phyloP scores from a whole-genome alignment of 768 basidiomycete species.

The Macrolepiota dolichaula region DNA sequence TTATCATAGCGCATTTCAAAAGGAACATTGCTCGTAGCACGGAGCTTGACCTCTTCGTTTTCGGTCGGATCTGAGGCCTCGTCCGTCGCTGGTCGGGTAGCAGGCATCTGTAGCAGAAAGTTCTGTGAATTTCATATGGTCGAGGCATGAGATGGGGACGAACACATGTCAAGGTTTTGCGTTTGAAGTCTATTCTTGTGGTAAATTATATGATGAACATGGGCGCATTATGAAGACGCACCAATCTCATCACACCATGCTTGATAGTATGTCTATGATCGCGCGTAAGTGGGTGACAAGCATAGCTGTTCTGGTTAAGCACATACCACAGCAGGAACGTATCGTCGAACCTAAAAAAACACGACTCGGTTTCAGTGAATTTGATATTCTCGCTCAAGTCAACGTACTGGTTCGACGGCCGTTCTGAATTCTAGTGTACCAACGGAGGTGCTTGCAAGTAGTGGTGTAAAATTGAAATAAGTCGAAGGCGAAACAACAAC shows the following conservation, averaged over 20 bases:
- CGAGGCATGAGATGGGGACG: slow-evolving; percentile 18
- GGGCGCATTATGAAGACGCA: slow-evolving; percentile 17
- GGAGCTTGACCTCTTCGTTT: slow-evolving; percentile 13
- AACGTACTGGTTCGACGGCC: slow-evolving; percentile 73
- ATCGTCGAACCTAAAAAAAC: slow-evolving; percentile 46
- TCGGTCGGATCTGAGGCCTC: slow-evolving; percentile 20
- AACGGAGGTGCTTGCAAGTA: slow-evolving; percentile 69
- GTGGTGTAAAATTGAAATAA: slow-evolving; percentile 67
- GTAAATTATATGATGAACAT: background rate
- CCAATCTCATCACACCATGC: slow-evolving; percentile 78
- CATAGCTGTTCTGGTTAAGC: background rate
- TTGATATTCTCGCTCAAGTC: background rate
- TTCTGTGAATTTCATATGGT: background rate
- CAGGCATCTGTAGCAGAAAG: slow-evolving; percentile 47
- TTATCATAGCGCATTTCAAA: slow-evolving; percentile 75
- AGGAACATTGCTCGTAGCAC: slow-evolving; percentile 16
- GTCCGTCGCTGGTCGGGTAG: slow-evolving; percentile 43
- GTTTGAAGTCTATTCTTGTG: slow-evolving; percentile 47
- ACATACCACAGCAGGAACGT: slow-evolving; percentile 53
- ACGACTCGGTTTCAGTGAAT: background rate
- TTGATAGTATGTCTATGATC: slow-evolving; percentile 54
- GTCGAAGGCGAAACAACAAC: slow-evolving; percentile 63
- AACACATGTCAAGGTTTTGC: slow-evolving; percentile 59
- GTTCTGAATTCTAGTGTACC: slow-evolving; percentile 84
- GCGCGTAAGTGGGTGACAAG: background rate